Evolutionary conservation across 768 basidiomycete species (phyloP).

Genomic region (Calocybe indica): DNA sequence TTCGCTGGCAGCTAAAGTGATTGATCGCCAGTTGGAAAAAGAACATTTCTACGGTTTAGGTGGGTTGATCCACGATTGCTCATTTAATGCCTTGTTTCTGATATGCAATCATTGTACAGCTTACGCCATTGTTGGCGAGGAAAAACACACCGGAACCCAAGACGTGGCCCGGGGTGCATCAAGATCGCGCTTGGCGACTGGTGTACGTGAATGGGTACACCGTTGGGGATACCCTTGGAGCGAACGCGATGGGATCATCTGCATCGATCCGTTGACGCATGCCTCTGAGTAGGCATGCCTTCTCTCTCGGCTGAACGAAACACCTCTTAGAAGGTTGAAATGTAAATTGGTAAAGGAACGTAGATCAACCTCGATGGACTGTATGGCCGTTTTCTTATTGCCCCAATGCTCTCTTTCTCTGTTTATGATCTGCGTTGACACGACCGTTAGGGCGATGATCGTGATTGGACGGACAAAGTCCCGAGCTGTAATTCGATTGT

Average conservation of each 20-base stretch:
- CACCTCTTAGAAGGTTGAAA: background rate
- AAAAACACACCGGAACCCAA: slow-evolving; percentile 93
- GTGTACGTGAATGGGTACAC: slow-evolving; percentile 87
- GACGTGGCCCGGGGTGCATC: slow-evolving; percentile 78
- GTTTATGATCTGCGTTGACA: too few relatives aligned
- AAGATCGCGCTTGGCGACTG: slow-evolving; percentile 75
- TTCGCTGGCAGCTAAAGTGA: background rate
- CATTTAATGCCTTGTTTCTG: background rate
- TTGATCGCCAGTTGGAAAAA: slow-evolving; percentile 58
- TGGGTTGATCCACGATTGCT: slow-evolving; percentile 24
- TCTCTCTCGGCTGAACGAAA: too few relatives aligned
- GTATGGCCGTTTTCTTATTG: slow-evolving; percentile 7
- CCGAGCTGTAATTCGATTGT: too few relatives aligned
- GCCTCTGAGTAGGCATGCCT: slow-evolving; percentile 28
- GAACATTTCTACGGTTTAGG: slow-evolving; percentile 87
- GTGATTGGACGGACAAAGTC: too few relatives aligned
- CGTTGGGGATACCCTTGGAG: slow-evolving; percentile 96
- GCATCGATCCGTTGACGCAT: slow-evolving; percentile 83
- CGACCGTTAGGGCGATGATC: too few relatives aligned
- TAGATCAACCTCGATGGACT: slow-evolving; percentile 9
- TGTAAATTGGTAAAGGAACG: slow-evolving; percentile 14
- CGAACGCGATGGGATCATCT: slow-evolving; percentile 86
- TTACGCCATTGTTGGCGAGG: slow-evolving; percentile 89
- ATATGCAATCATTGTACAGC: slow-evolving; percentile 34
- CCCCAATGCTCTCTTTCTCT: too few relatives aligned